These are phyloP conservation scores for Phytopythium delawarense DNA, from an alignment of 352 stramenopile species.

Conservation along the genomic window DNA sequence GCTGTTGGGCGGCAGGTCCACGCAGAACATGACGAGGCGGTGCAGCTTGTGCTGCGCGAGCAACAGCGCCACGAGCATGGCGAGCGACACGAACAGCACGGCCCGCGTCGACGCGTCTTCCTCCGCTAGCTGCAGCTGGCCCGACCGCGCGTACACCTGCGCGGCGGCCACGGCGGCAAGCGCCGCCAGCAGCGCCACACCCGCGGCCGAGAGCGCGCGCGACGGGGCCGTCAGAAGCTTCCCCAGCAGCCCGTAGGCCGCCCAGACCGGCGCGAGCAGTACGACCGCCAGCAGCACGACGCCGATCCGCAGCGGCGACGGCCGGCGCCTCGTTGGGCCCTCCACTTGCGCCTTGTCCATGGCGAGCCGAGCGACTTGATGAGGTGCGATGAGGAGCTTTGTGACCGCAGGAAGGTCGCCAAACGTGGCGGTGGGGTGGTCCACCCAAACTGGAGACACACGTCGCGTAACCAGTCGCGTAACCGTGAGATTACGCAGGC, in stretches of 20 bases:
- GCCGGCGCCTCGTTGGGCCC: slow-evolving; percentile 5
- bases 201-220: slow-evolving; percentile 13
- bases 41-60: slow-evolving; percentile 45
- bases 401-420: too few species aligned
- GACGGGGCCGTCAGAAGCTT: slow-evolving; percentile 32
- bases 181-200: slow-evolving; percentile 19
- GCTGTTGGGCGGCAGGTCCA: slow-evolving; percentile 24
- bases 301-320: slow-evolving; percentile 19
- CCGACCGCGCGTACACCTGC: slow-evolving; percentile 19
- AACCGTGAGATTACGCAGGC: not conserved
- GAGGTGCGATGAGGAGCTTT: too few species aligned
- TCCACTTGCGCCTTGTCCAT: not conserved
- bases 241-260: slow-evolving; percentile 39
- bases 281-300: slow-evolving; percentile 20
- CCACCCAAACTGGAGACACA: too few species aligned
- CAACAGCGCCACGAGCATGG: slow-evolving; percentile 28
- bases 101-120: not conserved
- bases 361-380: not conserved
- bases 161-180: slow-evolving; percentile 14
- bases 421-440: too few species aligned
- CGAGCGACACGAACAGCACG: slow-evolving; percentile 9
- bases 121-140: not conserved
- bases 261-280: slow-evolving; percentile 37
- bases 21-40: slow-evolving; percentile 30
- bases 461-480: too few species aligned